phyloP scores from a whole-genome alignment of 306 rosid genomes.

The Lithocarpus polystachyus region DNA sequence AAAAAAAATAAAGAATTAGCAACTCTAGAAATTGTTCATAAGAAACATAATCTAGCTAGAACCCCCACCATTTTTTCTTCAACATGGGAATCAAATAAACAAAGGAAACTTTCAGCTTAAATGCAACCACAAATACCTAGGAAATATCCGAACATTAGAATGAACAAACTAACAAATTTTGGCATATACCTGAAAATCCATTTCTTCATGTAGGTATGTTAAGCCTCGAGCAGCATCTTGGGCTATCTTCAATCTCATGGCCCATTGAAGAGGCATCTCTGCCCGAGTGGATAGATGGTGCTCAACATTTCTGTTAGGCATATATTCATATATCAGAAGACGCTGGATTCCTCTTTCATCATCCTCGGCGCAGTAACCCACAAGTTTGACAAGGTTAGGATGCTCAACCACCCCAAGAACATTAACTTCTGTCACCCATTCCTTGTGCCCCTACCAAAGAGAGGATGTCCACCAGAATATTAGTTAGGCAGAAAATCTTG shows the following conservation, averaged over 20 bases:
- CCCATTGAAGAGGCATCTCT: constrained; percentile 72
- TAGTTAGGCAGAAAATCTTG: not conserved
- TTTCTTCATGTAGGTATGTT: constrained; percentile 79
- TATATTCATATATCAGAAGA: constrained; percentile 76
- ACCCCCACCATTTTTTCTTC: not conserved
- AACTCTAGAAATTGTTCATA: not conserved
- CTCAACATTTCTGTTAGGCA: constrained; percentile 84
- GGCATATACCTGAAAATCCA: constrained; percentile 80
- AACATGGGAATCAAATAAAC: constrained; percentile 10
- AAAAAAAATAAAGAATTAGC: not conserved
- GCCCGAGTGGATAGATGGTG: constrained; percentile 67
- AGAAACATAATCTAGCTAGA: not conserved
- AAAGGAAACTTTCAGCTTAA: not conserved
- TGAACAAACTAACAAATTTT: constrained; percentile 1
- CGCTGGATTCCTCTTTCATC: constrained; percentile 99
- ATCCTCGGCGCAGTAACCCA: constrained; percentile 95
- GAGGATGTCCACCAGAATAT: not conserved
- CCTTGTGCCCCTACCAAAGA: constrained; percentile 80
- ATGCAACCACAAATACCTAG: not conserved
- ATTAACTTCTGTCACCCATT: constrained; percentile 99
- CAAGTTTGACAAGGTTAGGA: constrained; percentile 89
- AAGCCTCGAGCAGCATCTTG: constrained; percentile 94
- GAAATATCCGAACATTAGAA: not conserved
- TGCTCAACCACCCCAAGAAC: constrained; percentile 95
- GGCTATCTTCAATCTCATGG: constrained; percentile 76